A percentile compares a stretch with the other conserved stretches of the same genome.
Conservation (phyloP, 2,329 filamentous ascomycete species). For the Aciculosporium take region DNA sequence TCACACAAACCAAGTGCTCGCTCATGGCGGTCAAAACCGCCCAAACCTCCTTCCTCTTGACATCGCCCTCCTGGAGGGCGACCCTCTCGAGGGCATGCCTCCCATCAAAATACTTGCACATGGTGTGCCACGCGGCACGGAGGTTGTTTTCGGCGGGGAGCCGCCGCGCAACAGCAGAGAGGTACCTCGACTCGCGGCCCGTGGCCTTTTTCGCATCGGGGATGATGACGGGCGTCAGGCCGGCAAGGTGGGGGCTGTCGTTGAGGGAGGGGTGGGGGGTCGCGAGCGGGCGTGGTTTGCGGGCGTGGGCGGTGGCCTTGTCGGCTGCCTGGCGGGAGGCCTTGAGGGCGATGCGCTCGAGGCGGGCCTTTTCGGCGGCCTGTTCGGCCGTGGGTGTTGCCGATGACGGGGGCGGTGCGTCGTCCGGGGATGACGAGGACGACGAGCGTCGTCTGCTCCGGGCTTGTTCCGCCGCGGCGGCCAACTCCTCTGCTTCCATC, state of each 20-base stretch:
- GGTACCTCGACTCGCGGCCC: conserved; percentile 60
- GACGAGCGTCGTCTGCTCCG: conserved; percentile 1
- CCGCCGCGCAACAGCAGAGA: conserved; percentile 43
- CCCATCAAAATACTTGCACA: conserved; percentile 82
- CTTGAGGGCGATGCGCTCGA: conserved; percentile 42
- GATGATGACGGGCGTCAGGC: conserved; percentile 52
- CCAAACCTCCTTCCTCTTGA: conserved; percentile 75
- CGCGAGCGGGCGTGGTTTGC: conserved; percentile 31
- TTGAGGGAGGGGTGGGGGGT: conserved; percentile 44
- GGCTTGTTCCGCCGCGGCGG: conserved; percentile 16
- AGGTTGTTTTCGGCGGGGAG: conserved; percentile 43
- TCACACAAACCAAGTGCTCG: conserved; percentile 51
- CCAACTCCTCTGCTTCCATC: conserved; percentile 51
- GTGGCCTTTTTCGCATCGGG: conserved; percentile 66
- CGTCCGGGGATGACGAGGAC: background rate
- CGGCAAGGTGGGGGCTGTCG: conserved; percentile 40
- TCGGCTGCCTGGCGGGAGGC: conserved; percentile 40
- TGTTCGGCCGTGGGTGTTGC: conserved; percentile 32
- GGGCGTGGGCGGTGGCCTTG: conserved; percentile 40
- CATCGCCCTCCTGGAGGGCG: conserved; percentile 64
- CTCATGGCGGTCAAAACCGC: conserved; percentile 49
- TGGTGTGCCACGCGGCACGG: conserved; percentile 53
- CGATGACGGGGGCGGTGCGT: background rate
- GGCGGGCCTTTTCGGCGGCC: conserved; percentile 46
- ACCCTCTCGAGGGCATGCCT: conserved; percentile 74